These are phyloP conservation scores for Aspergillus brunneoviolaceus DNA, from an alignment of 2,329 filamentous ascomycete genomes.

Conservation along the genomic window DNA sequence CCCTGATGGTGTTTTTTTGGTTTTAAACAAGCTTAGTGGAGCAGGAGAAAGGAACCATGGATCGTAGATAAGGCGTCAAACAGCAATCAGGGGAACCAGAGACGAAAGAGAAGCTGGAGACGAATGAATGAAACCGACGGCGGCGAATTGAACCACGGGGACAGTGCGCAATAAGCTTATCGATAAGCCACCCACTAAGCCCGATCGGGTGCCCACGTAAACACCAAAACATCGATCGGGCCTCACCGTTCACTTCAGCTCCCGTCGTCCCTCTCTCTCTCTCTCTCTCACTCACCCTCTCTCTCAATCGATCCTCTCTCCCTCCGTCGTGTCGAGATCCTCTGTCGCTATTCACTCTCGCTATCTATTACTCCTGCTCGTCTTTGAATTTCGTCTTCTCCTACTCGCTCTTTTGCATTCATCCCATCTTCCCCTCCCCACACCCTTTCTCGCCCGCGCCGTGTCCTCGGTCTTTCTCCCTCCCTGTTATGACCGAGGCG, in stretches of 20 bases:
- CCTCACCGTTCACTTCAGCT: conserved; percentile 31
- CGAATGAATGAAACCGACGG: not conserved
- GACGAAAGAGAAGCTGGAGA: conserved; percentile 27
- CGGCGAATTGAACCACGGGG: not conserved
- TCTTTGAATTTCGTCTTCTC: not conserved
- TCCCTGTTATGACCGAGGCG: conserved; percentile 3
- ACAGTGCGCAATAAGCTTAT: conserved; percentile 40
- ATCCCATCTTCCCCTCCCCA: conserved; percentile 8
- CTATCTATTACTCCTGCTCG: conserved; percentile 13
- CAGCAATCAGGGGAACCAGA: conserved; percentile 15
- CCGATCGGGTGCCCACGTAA: conserved; percentile 39
- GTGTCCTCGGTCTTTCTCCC: conserved; percentile 4
- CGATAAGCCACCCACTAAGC: conserved; percentile 42
- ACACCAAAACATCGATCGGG: conserved; percentile 37
- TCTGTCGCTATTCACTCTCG: conserved; percentile 7
- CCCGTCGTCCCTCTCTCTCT: conserved; percentile 5
- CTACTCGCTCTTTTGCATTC: conserved; percentile 10
- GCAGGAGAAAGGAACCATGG: not conserved
- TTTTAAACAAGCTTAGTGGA: not conserved
- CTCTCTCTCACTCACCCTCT: conserved; percentile 11
- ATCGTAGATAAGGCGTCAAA: not conserved
- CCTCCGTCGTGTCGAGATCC: not conserved
- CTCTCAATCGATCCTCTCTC: conserved; percentile 13
- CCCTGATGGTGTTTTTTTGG: no score
- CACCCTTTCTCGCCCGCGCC: conserved; percentile 7